Percentiles rank a stretch among this genome's conserved stretches.
Evolutionary conservation across 306 rosid genomes (phyloP).

Genomic region (Quercus aquifolioides): DNA sequence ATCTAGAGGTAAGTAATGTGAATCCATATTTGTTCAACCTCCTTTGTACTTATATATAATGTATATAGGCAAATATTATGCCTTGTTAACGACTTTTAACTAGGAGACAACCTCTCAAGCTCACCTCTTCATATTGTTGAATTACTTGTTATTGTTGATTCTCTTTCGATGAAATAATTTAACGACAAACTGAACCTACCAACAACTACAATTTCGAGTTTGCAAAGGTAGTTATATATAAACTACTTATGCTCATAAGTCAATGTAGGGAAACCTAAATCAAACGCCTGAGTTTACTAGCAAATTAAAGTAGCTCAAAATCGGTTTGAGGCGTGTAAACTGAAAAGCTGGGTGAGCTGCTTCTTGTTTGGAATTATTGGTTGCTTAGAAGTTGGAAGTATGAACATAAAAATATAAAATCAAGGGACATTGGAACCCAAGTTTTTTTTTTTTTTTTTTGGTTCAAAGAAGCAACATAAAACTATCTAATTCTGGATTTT

Average conservation of each 20-base stretch:
- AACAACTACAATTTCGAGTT: neutral
- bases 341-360: neutral
- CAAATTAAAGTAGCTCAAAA: neutral
- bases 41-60: neutral
- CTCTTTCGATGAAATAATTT: neutral
- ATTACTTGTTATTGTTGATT: neutral
- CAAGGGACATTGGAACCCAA: neutral
- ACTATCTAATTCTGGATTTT: no score
- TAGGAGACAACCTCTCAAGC: neutral
- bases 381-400: neutral
- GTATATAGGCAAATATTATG: no score
- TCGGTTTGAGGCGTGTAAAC: neutral
- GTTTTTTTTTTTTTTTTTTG: neutral
- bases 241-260: neutral
- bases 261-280: no score
- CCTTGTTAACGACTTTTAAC: neutral
- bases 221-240: neutral
- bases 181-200: conserved; percentile 1
- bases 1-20: conserved; percentile 25
- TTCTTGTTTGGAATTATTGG: neutral
- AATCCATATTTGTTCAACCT: conserved; percentile 27
- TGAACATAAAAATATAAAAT: neutral
- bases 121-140: neutral
- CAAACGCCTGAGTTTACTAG: no score
- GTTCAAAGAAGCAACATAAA: no score